Evolutionary conservation across 805 yeast species (phyloP), one percentile per base, ranked within the genome.

Genomic region (Phaffomyces thermotolerans): DNA sequence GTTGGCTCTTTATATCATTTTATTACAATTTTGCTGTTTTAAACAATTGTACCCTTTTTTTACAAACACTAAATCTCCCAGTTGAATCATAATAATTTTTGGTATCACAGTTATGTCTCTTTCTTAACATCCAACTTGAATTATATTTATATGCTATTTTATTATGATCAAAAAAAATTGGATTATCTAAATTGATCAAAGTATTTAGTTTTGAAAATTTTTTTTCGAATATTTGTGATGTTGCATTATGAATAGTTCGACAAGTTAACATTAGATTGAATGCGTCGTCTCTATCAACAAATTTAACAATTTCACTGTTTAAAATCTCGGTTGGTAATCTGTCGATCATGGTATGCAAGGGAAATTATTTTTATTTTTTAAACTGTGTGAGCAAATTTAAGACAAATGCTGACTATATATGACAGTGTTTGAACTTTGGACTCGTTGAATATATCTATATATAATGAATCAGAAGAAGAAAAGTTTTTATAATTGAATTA

Each of bases 291-390:
- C 41, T 39, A 15, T 48, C 47, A 35, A 50, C 40, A 41, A 41
- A 45, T 6, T 45, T 47, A 22, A 48, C 39, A 13, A 54, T 41
- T 30, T 52, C 56, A 23, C 46, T 43, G 3, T 50, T 44, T 17
- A 54, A 34, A 20, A 54, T 40, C 41, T 54, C 59, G 2, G 47
- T 47, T 24, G 59, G 59, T 1, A 54, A 45, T 39, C 41, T 53
- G 40, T 53, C 56, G 1, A 54, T 44, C 59, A 54, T 54, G 10
- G 20, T 15, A 29, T 29, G 31, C 7, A 31, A n/a, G 4, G 18
- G 4, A 15, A n/a, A 2, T 8, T 6, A n/a, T 8, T 31, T 6
- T 17, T 15, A n/a, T 6, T 31, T 27, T 27, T 27, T 27, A 13
- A 27, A 5, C 29, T 27, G 12, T 12, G 5, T 27, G 29, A 27